Conservation (phyloP, 2,329 filamentous ascomycete species). For the Diaporthe velutina region DNA sequence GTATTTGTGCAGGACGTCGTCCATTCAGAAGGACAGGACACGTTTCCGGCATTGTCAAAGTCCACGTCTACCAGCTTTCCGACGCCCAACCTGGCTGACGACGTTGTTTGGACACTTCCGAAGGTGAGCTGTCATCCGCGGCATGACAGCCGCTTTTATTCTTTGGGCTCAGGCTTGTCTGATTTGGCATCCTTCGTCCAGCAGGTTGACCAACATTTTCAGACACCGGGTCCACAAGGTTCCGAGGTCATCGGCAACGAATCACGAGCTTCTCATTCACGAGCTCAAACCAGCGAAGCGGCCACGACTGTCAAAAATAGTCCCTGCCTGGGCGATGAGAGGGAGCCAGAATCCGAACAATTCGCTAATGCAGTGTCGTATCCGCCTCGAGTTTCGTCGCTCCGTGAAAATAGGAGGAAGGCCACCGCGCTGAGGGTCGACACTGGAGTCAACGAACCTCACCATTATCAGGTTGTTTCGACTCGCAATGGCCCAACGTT, state of each 20-base stretch:
- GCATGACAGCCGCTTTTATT: conserved; percentile 41
- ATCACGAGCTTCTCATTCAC: background rate
- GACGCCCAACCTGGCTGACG: background rate
- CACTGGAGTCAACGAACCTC: conserved; percentile 20
- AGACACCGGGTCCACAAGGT: background rate
- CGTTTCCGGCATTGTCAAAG: background rate
- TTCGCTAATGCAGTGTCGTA: background rate
- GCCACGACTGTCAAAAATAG: background rate
- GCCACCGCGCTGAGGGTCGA: conserved; percentile 28
- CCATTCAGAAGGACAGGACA: background rate
- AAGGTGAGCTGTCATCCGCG: conserved; percentile 16
- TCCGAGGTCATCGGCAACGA: background rate
- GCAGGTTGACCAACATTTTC: conserved; percentile 40
- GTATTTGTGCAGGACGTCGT: background rate
- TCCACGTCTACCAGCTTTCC: background rate
- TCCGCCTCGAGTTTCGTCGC: conserved; percentile 35
- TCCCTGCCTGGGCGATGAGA: background rate
- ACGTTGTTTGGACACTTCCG: background rate
- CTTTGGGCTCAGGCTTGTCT: conserved; percentile 41
- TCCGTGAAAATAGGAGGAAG: conserved; percentile 32
- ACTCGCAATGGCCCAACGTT: conserved; percentile 49
- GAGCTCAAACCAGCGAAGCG: background rate
- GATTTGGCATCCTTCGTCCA: conserved; percentile 44
- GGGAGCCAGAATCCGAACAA: background rate
- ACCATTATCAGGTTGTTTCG: conserved; percentile 37